These are phyloP conservation scores for Metschnikowia sp. DNA, from an alignment of 805 yeast species.

Conservation along the genomic window DNA sequence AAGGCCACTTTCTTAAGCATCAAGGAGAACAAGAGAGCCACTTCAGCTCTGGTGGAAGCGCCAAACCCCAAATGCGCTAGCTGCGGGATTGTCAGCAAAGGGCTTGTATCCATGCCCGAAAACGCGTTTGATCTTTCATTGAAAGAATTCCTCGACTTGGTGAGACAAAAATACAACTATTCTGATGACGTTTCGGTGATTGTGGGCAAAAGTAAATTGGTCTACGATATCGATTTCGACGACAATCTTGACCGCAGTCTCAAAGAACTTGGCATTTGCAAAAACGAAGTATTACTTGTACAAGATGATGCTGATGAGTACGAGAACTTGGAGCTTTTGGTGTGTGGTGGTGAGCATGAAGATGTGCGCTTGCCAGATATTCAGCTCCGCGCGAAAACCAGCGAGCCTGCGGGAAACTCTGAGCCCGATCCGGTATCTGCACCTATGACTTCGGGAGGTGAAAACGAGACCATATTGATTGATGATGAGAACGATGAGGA, in stretches of 20 bases:
- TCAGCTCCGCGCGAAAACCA: conserved; percentile 12
- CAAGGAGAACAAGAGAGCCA: conserved; percentile 59
- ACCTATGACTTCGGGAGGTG: background rate
- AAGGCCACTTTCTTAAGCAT: conserved; percentile 39
- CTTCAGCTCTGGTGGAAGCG: conserved; percentile 55
- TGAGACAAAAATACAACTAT: conserved; percentile 52
- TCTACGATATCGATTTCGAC: conserved; percentile 86
- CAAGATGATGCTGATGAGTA: conserved; percentile 76
- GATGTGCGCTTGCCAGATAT: conserved; percentile 17
- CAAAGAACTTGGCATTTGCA: conserved; percentile 45
- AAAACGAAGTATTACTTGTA: conserved; percentile 64
- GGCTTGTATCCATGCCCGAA: conserved; percentile 5
- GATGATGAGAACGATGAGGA: background rate
- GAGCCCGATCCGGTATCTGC: background rate
- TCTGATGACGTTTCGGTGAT: conserved; percentile 55
- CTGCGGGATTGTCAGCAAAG: conserved; percentile 46
- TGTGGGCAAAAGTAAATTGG: conserved; percentile 54
- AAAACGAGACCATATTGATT: background rate
- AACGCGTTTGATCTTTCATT: conserved; percentile 49
- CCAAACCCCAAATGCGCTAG: conserved; percentile 75
- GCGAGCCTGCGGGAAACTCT: background rate
- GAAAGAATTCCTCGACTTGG: conserved; percentile 46
- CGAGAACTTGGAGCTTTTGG: conserved; percentile 61
- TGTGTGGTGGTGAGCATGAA: conserved; percentile 24
- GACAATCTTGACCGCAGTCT: conserved; percentile 60